These are phyloP conservation scores for Trametes coccinea DNA, from an alignment of 768 basidiomycete genomes.

Conservation along the genomic window DNA sequence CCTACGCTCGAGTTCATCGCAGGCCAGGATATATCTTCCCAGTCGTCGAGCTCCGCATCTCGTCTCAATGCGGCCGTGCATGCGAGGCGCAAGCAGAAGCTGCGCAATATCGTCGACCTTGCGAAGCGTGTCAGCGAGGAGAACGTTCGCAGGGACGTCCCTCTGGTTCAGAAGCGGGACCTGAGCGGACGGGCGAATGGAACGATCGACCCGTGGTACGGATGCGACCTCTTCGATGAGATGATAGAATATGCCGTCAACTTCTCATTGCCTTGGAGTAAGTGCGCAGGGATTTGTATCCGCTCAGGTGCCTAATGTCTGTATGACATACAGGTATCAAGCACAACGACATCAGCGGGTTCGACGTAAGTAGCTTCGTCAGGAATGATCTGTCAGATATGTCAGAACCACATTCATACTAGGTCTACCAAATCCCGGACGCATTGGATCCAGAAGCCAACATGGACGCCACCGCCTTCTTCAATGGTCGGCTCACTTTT, in stretches of 20 bases:
- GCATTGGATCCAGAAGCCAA: constrained; percentile 49
- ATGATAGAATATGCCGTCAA: constrained; percentile 73
- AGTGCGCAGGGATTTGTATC: constrained; percentile 11
- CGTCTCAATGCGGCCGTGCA: neutral
- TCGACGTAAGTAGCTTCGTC: constrained; percentile 13
- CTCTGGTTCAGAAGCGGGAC: constrained; percentile 48
- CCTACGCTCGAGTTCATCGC: constrained; percentile 33
- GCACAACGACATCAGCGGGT: constrained; percentile 1
- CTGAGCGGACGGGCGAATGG: constrained; percentile 50
- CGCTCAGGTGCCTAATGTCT: neutral
- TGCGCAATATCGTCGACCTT: neutral
- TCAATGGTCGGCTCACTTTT: constrained; percentile 51
- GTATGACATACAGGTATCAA: neutral
- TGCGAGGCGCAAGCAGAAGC: neutral
- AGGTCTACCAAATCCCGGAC: constrained; percentile 30
- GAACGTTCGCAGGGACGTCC: constrained; percentile 20
- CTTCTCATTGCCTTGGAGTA: constrained; percentile 63
- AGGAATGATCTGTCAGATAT: too few relatives aligned
- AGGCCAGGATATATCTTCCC: neutral
- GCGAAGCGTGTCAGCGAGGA: neutral
- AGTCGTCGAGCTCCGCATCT: neutral
- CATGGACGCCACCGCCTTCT: constrained; percentile 54
- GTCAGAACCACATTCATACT: constrained; percentile 11
- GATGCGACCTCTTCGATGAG: constrained; percentile 62
- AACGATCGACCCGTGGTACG: constrained; percentile 42